These are phyloP conservation scores for Chlorella sp. DNA, from an alignment of 139 green algal species.

Conservation along the genomic window DNA sequence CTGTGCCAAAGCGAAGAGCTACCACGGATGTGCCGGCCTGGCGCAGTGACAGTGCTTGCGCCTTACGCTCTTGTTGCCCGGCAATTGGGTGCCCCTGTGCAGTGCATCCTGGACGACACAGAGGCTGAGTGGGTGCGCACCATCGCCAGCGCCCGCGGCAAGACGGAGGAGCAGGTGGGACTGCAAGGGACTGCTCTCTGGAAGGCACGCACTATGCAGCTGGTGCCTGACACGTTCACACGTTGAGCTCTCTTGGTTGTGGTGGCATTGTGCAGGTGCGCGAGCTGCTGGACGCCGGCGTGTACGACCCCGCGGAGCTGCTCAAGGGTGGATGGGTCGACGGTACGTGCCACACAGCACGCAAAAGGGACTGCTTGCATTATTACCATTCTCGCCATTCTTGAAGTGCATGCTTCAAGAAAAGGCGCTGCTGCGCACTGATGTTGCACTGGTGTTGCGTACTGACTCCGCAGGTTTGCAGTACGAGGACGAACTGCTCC, in stretches of 20 bases:
- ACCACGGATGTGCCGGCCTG: no score
- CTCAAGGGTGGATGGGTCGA: slow-evolving; percentile 21
- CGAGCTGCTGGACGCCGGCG: slow-evolving; percentile 68
- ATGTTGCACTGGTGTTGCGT: neutral
- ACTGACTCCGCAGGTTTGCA: slow-evolving; percentile 60
- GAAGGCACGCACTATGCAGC: no score
- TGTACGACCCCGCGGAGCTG: slow-evolving; percentile 62
- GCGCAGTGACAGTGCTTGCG: slow-evolving; percentile 2
- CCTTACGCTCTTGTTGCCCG: no score
- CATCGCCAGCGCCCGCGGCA: slow-evolving; percentile 55
- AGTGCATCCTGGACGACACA: slow-evolving; percentile 78
- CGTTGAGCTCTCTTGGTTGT: no score
- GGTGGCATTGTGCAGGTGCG: no score
- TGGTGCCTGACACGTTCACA: no score
- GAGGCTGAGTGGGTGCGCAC: slow-evolving; percentile 63
- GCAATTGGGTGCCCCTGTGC: neutral
- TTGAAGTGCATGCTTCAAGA: no score
- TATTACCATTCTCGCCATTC: no score
- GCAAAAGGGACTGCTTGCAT: no score
- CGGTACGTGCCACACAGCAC: neutral
- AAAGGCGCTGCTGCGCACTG: no score
- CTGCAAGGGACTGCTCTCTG: no score
- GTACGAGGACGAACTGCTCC: slow-evolving; percentile 86
- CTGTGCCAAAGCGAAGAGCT: neutral
- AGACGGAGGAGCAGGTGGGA: slow-evolving; percentile 49